Percentiles rank a stretch among this genome's conserved stretches.
These are phyloP conservation scores for Ophiostoma himal-ulmi DNA, from an alignment of 2,329 filamentous ascomycete genomes.

Conservation along the genomic window DNA sequence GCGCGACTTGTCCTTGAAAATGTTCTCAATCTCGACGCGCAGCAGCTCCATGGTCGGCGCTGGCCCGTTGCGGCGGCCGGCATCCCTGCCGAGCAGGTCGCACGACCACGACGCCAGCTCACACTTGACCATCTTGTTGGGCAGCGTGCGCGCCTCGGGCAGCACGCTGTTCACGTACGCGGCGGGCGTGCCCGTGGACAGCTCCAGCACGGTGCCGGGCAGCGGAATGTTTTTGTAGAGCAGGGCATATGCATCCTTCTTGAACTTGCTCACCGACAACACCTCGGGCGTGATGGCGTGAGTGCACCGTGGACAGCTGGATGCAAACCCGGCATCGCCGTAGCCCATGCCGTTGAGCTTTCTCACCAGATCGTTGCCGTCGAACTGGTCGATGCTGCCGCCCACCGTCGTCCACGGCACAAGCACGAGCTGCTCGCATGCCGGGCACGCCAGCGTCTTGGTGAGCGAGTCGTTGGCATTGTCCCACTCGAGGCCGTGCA, in stretches of 20 bases:
- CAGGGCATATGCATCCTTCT: conserved; percentile 48
- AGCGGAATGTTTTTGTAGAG: conserved; percentile 48
- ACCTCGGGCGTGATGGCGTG: conserved; percentile 49
- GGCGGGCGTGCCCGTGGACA: conserved; percentile 46
- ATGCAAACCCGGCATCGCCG: conserved; percentile 51
- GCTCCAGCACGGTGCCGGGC: conserved; percentile 60
- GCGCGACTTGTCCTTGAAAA: conserved; percentile 36
- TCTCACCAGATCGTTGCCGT: conserved; percentile 14
- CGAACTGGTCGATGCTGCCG: background rate
- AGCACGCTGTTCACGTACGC: conserved; percentile 35
- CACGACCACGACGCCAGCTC: conserved; percentile 24
- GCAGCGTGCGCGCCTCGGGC: conserved; percentile 42
- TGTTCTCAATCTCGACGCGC: conserved; percentile 44
- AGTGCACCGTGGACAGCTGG: conserved; percentile 47
- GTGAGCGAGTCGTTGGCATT: conserved; percentile 46
- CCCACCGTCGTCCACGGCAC: conserved; percentile 55
- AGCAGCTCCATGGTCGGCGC: conserved; percentile 47
- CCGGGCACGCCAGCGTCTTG: conserved; percentile 51
- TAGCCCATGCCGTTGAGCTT: conserved; percentile 50
- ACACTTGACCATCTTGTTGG: conserved; percentile 37
- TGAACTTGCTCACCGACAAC: conserved; percentile 58
- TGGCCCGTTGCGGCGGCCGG: conserved; percentile 3
- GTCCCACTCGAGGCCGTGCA: conserved; percentile 53
- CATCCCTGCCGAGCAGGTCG: conserved; percentile 34
- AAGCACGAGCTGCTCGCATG: conserved; percentile 40